These are phyloP conservation scores for Penicillium odoratum DNA, from an alignment of 495 filamentous ascomycete species.

Conservation along the genomic window DNA sequence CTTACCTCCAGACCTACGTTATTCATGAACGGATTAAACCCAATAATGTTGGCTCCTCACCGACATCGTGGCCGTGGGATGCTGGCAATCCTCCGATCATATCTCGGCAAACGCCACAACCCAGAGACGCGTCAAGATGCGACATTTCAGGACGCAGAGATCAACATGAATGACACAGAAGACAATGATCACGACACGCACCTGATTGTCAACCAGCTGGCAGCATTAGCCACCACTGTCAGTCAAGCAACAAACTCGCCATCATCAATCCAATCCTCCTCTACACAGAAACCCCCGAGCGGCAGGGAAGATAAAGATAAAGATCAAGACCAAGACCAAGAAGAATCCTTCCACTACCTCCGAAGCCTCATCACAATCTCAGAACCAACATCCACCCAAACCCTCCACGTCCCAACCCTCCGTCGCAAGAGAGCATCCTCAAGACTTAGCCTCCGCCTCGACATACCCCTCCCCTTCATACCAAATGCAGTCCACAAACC, in stretches of 20 bases:
- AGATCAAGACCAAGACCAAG: slow-evolving; percentile 7
- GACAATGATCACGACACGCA: slow-evolving; percentile 22
- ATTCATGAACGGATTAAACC: too few relatives aligned
- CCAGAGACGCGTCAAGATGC: background rate
- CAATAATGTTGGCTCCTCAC: slow-evolving; percentile 7
- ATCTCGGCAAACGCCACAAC: background rate
- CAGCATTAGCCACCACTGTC: slow-evolving; percentile 16
- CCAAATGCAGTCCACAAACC: slow-evolving; percentile 3
- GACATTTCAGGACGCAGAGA: background rate
- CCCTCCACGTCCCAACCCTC: background rate
- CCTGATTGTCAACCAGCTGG: slow-evolving; percentile 18
- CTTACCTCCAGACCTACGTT: too few relatives aligned
- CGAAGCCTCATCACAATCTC: slow-evolving; percentile 29
- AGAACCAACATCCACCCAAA: slow-evolving; percentile 6
- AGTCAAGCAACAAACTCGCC: slow-evolving; percentile 5
- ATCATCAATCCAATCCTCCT: background rate
- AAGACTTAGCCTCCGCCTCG: slow-evolving; percentile 18
- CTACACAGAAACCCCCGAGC: too few relatives aligned
- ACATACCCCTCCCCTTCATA: slow-evolving; percentile 12
- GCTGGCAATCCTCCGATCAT: slow-evolving; percentile 6
- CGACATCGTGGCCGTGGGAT: slow-evolving; percentile 5
- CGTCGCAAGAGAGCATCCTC: slow-evolving; percentile 23
- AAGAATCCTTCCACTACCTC: slow-evolving; percentile 29
- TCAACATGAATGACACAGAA: slow-evolving; percentile 1
- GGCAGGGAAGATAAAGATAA: background rate